These are phyloP conservation scores for Ceratocystis harringtonii DNA, from an alignment of 2,329 filamentous ascomycete genomes.

Conservation along the genomic window DNA sequence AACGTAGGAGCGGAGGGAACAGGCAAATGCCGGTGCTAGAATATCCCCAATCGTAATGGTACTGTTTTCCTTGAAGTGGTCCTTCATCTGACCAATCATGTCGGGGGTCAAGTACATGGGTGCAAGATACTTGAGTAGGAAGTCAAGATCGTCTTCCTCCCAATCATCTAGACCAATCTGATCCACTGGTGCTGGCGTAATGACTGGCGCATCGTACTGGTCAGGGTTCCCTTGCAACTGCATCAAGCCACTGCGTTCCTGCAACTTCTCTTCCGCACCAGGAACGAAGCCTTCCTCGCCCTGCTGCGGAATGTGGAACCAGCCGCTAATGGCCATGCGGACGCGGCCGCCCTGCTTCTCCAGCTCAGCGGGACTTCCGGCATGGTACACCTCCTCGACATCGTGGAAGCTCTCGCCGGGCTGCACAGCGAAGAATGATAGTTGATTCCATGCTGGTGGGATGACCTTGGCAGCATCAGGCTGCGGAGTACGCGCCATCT, in stretches of 20 bases:
- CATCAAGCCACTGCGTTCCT: slow-evolving; percentile 77
- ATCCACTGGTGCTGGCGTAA: slow-evolving; percentile 37
- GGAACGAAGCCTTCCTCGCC: slow-evolving; percentile 85
- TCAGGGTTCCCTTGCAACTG: slow-evolving; percentile 87
- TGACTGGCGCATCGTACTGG: slow-evolving; percentile 67
- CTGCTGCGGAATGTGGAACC: slow-evolving; percentile 94
- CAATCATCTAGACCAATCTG: slow-evolving; percentile 39
- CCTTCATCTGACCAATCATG: slow-evolving; percentile 65
- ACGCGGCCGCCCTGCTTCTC: slow-evolving; percentile 59
- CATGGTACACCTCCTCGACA: slow-evolving; percentile 90
- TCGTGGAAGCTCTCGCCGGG: slow-evolving; percentile 99
- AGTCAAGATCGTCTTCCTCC: slow-evolving; percentile 69
- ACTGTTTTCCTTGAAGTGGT: slow-evolving; percentile 68
- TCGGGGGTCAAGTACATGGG: slow-evolving; percentile 87
- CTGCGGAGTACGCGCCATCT: slow-evolving; percentile 62
- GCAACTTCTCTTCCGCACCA: slow-evolving; percentile 76
- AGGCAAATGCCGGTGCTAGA: slow-evolving; percentile 61
- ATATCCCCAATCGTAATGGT: slow-evolving; percentile 71
- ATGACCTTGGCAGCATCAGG: slow-evolving; percentile 70
- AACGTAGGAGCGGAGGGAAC: slow-evolving; percentile 55
- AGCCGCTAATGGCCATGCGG: slow-evolving; percentile 95
- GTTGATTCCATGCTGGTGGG: slow-evolving; percentile 90
- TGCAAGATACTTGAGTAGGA: slow-evolving; percentile 77
- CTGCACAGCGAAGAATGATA: slow-evolving; percentile 96
- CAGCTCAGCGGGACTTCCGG: slow-evolving; percentile 42